Percentiles rank a stretch among this genome's conserved stretches.
phyloP scores from a whole-genome alignment of 371 early-diverging fungal genomes.

The Mucor sp. region DNA sequence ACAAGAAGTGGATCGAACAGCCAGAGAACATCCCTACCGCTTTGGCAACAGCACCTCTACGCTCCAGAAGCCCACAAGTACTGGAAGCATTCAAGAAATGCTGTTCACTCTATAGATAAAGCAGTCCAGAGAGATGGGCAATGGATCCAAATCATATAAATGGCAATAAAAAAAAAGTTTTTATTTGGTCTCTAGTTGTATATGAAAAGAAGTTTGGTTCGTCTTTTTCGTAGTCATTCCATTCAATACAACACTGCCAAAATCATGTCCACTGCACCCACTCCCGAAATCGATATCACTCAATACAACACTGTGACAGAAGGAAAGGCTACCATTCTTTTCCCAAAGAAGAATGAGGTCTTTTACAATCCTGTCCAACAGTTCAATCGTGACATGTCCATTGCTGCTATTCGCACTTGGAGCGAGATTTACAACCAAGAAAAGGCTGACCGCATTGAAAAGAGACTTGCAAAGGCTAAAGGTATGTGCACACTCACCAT shows the following conservation, averaged over 20 bases:
- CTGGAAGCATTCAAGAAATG: constrained; percentile 67
- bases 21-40: constrained; percentile 86
- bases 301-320: constrained; percentile 71
- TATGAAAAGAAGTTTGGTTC: constrained; percentile 5
- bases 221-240: background rate
- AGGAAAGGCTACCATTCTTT: constrained; percentile 88
- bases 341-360: constrained; percentile 89
- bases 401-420: constrained; percentile 93
- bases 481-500: constrained; percentile 13
- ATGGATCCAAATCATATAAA: background rate
- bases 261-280: constrained; percentile 11
- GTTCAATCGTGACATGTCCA: constrained; percentile 97
- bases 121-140: background rate
- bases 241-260: background rate
- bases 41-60: constrained; percentile 80
- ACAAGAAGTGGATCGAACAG: constrained; percentile 79
- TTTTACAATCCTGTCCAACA: constrained; percentile 99
- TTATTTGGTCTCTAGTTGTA: background rate
- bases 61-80: constrained; percentile 54
- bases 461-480: constrained; percentile 44
- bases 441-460: constrained; percentile 49
- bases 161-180: constrained; percentile 1
- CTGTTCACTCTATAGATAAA: constrained; percentile 48
- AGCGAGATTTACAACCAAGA: constrained; percentile 70
- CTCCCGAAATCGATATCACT: constrained; percentile 40